Conservation (phyloP, 1,284 basidiomycete genomes). For the Ustilago shanxiensis region DNA sequence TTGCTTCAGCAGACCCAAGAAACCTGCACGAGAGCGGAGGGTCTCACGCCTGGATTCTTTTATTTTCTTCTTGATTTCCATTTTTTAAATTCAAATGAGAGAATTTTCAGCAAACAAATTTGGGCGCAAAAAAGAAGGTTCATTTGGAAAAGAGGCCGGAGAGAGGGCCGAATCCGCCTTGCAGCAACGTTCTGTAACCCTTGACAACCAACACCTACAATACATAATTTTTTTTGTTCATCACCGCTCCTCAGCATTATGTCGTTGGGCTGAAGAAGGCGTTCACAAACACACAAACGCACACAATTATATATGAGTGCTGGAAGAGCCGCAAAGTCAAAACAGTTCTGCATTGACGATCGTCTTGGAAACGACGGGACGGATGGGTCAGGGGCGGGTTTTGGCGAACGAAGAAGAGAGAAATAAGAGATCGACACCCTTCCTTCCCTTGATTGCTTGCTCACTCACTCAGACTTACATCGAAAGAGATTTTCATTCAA, state of each 20-base stretch:
- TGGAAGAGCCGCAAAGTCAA: not conserved
- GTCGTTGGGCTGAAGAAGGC: constrained; percentile 26
- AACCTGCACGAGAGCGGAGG: not conserved
- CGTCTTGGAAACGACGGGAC: constrained; percentile 9
- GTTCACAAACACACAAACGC: constrained; percentile 4
- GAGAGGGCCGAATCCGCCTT: constrained; percentile 2
- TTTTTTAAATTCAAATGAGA: not conserved
- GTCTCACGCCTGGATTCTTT: not conserved
- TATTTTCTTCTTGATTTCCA: not conserved
- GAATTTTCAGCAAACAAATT: constrained; percentile 22
- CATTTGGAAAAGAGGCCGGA: not conserved
- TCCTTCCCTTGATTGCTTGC: too few species aligned
- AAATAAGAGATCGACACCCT: too few species aligned
- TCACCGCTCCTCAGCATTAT: not conserved
- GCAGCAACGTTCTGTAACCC: too few species aligned
- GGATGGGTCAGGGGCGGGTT: not conserved
- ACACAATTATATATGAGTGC: not conserved
- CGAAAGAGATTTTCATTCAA: not conserved
- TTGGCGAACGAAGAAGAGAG: too few species aligned
- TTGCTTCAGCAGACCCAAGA: not conserved
- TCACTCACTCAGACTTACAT: not conserved
- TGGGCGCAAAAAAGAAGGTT: constrained; percentile 36
- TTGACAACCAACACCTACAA: constrained; percentile 36
- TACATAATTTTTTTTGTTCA: too few species aligned
- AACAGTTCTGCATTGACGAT: not conserved